phyloP scores from a whole-genome alignment of 2,329 filamentous ascomycete species.

The Nakataea oryzae region DNA sequence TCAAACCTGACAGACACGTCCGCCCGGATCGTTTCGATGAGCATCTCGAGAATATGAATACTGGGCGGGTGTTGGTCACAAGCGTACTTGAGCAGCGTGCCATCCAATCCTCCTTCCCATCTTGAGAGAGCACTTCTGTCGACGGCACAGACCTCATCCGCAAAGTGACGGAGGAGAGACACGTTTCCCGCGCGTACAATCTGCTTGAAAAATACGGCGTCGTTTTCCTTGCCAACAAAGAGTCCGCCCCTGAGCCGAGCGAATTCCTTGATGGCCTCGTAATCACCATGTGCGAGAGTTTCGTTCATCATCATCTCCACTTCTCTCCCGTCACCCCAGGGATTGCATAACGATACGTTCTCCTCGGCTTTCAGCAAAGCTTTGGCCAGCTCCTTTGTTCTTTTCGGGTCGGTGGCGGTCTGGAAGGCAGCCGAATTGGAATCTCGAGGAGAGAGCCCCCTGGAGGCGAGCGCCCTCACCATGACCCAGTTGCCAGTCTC shows the following conservation, averaged over 20 bases:
- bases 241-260: neutral
- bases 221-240: neutral
- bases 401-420: neutral
- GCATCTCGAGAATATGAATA: neutral
- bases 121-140: neutral
- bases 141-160: neutral
- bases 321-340: neutral
- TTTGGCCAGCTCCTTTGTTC: neutral
- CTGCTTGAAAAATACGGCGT: neutral
- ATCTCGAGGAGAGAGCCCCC: neutral
- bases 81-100: neutral
- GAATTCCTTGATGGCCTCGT: neutral
- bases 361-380: neutral
- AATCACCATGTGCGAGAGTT: neutral
- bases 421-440: neutral
- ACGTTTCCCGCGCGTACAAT: neutral
- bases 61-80: neutral
- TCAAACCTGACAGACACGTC: neutral
- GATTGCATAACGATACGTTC: neutral
- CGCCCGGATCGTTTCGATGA: neutral
- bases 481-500: neutral
- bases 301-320: neutral
- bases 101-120: neutral
- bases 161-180: neutral
- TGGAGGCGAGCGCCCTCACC: neutral